A percentile compares a stretch with the other conserved stretches of the same genome.
Conservation (phyloP, 2,329 filamentous ascomycete species). For the Fusarium sp. region DNA sequence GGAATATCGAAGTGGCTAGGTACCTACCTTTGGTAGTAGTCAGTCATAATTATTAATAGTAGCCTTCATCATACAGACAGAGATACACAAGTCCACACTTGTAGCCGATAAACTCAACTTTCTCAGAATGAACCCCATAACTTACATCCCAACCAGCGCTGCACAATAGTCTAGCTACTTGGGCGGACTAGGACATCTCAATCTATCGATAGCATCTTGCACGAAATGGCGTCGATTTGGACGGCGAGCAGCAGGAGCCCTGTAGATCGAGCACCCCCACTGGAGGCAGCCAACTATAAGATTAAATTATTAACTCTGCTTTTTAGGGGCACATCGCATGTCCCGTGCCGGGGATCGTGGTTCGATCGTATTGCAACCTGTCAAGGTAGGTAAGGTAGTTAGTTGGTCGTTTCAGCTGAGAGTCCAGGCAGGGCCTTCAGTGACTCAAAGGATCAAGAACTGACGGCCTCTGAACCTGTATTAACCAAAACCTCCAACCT, state of each 20-base stretch:
- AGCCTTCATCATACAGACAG: too few species aligned
- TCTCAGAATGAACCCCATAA: neutral
- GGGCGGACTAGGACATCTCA: neutral
- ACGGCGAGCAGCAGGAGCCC: slow-evolving; percentile 13
- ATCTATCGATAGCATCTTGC: slow-evolving; percentile 8
- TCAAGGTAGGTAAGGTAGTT: neutral
- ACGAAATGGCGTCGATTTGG: slow-evolving; percentile 20
- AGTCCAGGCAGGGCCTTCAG: slow-evolving; percentile 1
- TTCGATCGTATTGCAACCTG: slow-evolving; percentile 11
- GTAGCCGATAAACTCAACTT: too few species aligned
- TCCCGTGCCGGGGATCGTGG: slow-evolving; percentile 8
- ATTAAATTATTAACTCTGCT: neutral
- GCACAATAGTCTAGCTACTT: neutral
- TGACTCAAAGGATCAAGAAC: too few species aligned
- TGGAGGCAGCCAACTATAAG: slow-evolving; percentile 16
- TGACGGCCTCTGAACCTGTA: too few species aligned
- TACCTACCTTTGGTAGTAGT: too few species aligned
- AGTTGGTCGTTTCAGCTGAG: slow-evolving; percentile 31
- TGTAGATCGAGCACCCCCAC: slow-evolving; percentile 12
- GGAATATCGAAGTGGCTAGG: slow-evolving; percentile 8
- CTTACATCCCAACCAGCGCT: neutral
- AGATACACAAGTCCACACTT: too few species aligned
- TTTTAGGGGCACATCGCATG: neutral
- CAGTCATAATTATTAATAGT: too few species aligned
- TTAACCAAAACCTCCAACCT: too few species aligned